These are phyloP conservation scores for Ogataea glucozyma DNA, from an alignment of 805 yeast species.

Conservation along the genomic window DNA sequence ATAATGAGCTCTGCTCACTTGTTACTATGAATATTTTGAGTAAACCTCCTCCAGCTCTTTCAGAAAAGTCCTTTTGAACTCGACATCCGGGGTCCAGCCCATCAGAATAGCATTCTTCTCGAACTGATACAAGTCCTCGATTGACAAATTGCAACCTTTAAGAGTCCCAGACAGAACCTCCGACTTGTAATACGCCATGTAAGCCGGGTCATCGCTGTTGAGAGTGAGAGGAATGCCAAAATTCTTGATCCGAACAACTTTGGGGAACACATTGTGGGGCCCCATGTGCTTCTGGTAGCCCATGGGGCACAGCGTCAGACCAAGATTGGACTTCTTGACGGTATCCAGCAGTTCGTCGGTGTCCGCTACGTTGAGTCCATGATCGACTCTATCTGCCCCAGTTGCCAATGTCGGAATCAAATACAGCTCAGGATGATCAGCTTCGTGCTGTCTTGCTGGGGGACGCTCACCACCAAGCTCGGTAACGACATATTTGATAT, in stretches of 20 bases:
- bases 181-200: slow-evolving; percentile 45
- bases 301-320: slow-evolving; percentile 46
- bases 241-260: slow-evolving; percentile 42
- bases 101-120: slow-evolving; percentile 23
- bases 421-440: slow-evolving; percentile 28
- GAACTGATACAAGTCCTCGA: slow-evolving; percentile 19
- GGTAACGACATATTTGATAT: slow-evolving; percentile 30
- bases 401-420: slow-evolving; percentile 10
- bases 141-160: slow-evolving; percentile 17
- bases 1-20: too few relatives aligned
- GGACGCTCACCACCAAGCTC: slow-evolving; percentile 22
- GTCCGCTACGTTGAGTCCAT: slow-evolving; percentile 44
- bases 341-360: slow-evolving; percentile 36
- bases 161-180: slow-evolving; percentile 34
- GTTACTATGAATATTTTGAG: slow-evolving; percentile 9
- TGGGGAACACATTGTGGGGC: slow-evolving; percentile 40
- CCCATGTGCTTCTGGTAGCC: slow-evolving; percentile 33
- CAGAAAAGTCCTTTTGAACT: slow-evolving; percentile 18
- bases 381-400: slow-evolving; percentile 45
- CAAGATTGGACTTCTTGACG: slow-evolving; percentile 36
- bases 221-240: slow-evolving; percentile 42
- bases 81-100: slow-evolving; percentile 27
- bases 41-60: slow-evolving; percentile 16
- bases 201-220: slow-evolving; percentile 42
- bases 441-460: slow-evolving; percentile 33